Evolutionary conservation across 2,329 filamentous ascomycete species (phyloP), one percentile per base, ranked within the genome.

Genomic region (Talaromyces pinophilus): DNA sequence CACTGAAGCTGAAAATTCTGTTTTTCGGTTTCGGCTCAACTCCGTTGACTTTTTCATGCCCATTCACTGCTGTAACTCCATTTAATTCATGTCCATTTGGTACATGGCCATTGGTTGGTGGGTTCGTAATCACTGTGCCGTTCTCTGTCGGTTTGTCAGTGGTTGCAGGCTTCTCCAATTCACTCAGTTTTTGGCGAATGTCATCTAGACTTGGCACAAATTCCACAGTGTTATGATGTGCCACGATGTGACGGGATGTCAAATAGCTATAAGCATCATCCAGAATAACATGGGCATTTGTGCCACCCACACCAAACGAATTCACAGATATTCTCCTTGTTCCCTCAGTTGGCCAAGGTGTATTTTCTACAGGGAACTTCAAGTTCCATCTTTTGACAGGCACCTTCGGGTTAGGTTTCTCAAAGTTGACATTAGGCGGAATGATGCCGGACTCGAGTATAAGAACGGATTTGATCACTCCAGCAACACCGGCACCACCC

Each of bases 361-460:
- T 69, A n/a, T 67, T 69, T 15, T 70, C 62, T 0, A 67, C 67
- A 1, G 71, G 71, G 22, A 79, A 78, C 68, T 76, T 76, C 5
- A 81, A 62, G 3, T 75, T 77, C 77, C 77, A 80, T 15, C 77
- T 72, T 3, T 76, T 70, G 0, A 77, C 67, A 4, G 72, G 73
- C 35, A 81, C 77, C 7, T 72, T 73, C 0, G 75, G 69, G 50
- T 83, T 83, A 1, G 73, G 70, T 17, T 70, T 77, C 25, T 76
- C 71, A 55, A 82, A 83, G 52, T 81, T 77, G 46, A 71, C 72
- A 67, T 81, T 82, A 1, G 82, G 80, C 11, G 79, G 74, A n/a
- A 83, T 77, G 13, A 81, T 75, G 0, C 78, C 78, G 52, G 79
- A 78, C 68, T 83, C 81, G 2, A 84, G 68, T 71, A 80, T 77